Evolutionary conservation across 1,284 basidiomycete genomes (phyloP), one percentile per base, ranked within the genome.

Genomic region (Phellinidium pouzarii): DNA sequence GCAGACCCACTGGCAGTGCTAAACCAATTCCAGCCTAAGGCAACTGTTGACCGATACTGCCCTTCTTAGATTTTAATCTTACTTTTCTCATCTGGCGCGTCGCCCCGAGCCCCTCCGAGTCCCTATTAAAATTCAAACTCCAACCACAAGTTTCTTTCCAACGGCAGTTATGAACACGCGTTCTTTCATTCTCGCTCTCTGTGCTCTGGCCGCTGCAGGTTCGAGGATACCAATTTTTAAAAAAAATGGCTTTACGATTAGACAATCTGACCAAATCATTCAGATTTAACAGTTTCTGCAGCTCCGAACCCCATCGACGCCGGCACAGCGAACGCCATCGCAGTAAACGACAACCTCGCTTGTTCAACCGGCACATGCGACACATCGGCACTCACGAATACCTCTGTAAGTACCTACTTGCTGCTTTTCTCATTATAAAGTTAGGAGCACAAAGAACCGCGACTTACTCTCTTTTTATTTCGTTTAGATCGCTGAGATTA

Each of bases 321-420:
- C 8, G 49, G 41, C 19, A 52, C 46, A 3, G 50, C 31, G 8
- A 37, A 44, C 19, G 41, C 48, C 20, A 41, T 56, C 17, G 50
- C 54, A 17, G 19, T 48, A 7, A 56, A 56, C 34, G 40, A 56
- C 38, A 56, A 56, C 31, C 34, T 56, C 14, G 54, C 38, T n/a
- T 56, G 54, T 26, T 56, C 54, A 12, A 26, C 45, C 9, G 54
- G 54, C 2, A 34, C 50, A 1, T 56, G 54, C 29, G n/a, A 40
- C 37, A 40, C n/a, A 8, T n/a, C 37, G 11, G 22, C 47, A 5
- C 20, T 17, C 22, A 25, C 7, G 11, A 52, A 56, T 36, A 37
- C 45, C 8, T 27, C 44, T 27, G 54, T 56, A 20, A 44, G 54
- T 44, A 12, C 1, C 26, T 1, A n/a, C n/a, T n/a, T n/a, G n/a